Conservation (phyloP, 352 stramenopile genomes). For the Globisporangium abappressorium region DNA sequence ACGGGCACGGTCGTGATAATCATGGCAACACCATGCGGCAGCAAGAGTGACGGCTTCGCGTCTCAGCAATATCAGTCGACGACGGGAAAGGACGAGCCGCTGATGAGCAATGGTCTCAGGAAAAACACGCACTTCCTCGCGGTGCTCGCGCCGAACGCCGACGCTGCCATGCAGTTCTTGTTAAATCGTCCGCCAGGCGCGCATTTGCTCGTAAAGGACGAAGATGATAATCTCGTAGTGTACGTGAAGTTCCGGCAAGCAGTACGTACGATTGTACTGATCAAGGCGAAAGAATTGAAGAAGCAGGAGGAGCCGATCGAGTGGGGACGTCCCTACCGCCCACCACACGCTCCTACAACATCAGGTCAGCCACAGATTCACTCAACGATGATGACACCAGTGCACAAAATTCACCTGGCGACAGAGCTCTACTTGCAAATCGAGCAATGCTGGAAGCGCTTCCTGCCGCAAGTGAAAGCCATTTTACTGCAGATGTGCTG, state of each 20-base stretch:
- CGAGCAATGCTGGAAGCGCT: slow-evolving; percentile 55
- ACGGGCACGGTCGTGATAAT: slow-evolving; percentile 12
- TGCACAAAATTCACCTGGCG: slow-evolving; percentile 39
- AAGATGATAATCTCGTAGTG: slow-evolving; percentile 37
- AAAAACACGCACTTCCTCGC: slow-evolving; percentile 35
- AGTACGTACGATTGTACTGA: slow-evolving; percentile 35
- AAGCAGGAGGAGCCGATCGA: slow-evolving; percentile 35
- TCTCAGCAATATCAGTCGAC: slow-evolving; percentile 4
- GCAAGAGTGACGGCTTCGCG: slow-evolving; percentile 1
- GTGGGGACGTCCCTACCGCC: slow-evolving; percentile 22
- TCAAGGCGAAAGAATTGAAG: slow-evolving; percentile 52
- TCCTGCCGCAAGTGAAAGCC: slow-evolving; percentile 55
- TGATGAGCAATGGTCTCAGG: neutral
- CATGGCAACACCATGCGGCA: neutral
- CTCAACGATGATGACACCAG: slow-evolving; percentile 37
- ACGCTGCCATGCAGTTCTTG: slow-evolving; percentile 39
- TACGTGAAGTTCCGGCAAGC: slow-evolving; percentile 58
- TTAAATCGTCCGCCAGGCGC: slow-evolving; percentile 40
- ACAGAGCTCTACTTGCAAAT: slow-evolving; percentile 31
- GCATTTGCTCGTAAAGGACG: slow-evolving; percentile 44
- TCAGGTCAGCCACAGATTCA: slow-evolving; percentile 15
- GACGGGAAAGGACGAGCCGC: neutral
- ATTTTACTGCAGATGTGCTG: slow-evolving; percentile 60
- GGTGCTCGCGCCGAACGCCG: slow-evolving; percentile 40
- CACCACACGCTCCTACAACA: neutral